These are phyloP conservation scores for Sporisorium iseilematis-ciliati DNA, from an alignment of 1,284 basidiomycete species.

Conservation along the genomic window DNA sequence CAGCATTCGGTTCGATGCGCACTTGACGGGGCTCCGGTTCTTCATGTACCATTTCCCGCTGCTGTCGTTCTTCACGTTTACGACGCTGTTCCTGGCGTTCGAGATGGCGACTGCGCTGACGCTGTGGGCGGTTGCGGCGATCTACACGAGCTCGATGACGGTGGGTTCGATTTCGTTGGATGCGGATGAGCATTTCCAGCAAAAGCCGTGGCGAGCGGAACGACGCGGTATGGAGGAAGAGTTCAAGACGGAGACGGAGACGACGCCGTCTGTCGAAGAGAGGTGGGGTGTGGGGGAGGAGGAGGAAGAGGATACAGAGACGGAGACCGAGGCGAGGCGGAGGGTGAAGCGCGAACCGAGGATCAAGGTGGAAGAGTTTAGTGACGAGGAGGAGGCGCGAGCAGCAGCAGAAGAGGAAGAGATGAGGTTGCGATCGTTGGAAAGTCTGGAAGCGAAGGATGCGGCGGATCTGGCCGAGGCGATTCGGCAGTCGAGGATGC, in stretches of 20 bases:
- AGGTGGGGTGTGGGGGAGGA: constrained; percentile 5
- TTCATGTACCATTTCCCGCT: constrained; percentile 67
- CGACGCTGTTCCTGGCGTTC: constrained; percentile 59
- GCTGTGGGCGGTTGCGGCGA: constrained; percentile 59
- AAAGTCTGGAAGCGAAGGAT: constrained; percentile 52
- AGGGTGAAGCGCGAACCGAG: constrained; percentile 23
- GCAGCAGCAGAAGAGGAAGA: constrained; percentile 14
- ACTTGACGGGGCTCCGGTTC: constrained; percentile 62
- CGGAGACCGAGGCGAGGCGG: constrained; percentile 37
- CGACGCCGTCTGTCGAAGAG: constrained; percentile 20
- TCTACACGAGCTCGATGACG: constrained; percentile 57
- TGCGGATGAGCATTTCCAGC: constrained; percentile 43
- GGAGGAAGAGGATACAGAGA: constrained; percentile 40
- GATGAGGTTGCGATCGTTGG: constrained; percentile 33
- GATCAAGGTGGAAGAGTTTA: constrained; percentile 39
- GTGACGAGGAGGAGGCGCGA: constrained; percentile 7
- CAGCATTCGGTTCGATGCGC: constrained; percentile 65
- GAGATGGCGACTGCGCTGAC: constrained; percentile 64
- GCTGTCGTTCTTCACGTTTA: constrained; percentile 61
- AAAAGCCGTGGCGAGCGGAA: constrained; percentile 10
- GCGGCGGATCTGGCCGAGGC: constrained; percentile 48
- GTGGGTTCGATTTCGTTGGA: constrained; percentile 19
- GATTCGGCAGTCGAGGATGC: constrained; percentile 41
- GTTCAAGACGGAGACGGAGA: constrained; percentile 19
- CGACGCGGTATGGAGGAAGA: not conserved